These are phyloP conservation scores for Dactylellina parvicollis DNA, from an alignment of 2,329 filamentous ascomycete species.

Conservation along the genomic window DNA sequence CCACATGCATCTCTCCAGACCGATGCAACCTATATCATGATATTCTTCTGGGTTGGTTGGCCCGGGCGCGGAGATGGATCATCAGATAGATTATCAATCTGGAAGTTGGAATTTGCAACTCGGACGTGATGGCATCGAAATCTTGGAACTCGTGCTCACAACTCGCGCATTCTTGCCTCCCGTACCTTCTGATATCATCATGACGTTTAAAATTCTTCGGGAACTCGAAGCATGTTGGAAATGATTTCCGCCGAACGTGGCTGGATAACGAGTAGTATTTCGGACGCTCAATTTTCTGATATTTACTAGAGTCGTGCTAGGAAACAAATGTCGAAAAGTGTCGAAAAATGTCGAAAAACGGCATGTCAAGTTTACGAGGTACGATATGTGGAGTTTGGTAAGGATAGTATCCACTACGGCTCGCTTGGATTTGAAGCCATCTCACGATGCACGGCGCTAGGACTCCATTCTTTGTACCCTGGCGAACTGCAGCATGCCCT, in stretches of 20 bases:
- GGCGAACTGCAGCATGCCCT: neutral
- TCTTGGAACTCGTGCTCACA: neutral
- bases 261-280: neutral
- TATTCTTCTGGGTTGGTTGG: no score
- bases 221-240: no score
- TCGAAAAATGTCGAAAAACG: neutral
- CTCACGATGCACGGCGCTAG: neutral
- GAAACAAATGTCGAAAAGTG: neutral
- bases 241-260: neutral
- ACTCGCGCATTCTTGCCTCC: conserved; percentile 7
- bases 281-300: neutral
- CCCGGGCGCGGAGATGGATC: neutral
- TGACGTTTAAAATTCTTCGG: conserved; percentile 23
- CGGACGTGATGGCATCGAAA: no score
- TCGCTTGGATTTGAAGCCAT: neutral
- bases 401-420: neutral
- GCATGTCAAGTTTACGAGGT: no score
- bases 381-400: neutral
- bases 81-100: conserved; percentile 6
- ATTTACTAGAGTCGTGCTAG: no score
- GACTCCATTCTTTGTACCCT: neutral
- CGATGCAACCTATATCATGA: neutral
- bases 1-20: neutral
- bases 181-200: conserved; percentile 14
- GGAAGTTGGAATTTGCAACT: neutral